Base-by-base conservation (phyloP, 2,329 filamentous ascomycete genomes). In the Aspergillus novofumigatus region DNA sequence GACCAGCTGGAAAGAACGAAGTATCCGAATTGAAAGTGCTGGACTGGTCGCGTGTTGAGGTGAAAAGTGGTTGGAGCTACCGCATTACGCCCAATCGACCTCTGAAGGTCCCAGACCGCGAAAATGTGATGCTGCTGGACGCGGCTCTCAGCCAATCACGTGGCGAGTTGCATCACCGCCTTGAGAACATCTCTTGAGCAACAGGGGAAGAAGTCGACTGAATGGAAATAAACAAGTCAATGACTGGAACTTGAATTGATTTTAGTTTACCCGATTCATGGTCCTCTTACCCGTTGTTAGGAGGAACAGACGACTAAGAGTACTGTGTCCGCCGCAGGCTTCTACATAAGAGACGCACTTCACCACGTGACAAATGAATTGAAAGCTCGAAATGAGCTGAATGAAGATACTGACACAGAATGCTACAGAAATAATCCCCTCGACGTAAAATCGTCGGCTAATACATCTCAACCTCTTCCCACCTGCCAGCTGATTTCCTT, bases 401-500 rank as follows among this genome's bases (percentile, higher is more conserved):
- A 23, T 25, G 23, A 17, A 23, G 10, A 25, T 25, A 25, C 23
- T 49, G 32, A 38, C 11, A 21, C 26, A 53, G 56, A 59, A 62
- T 45, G 50, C 52, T 58, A 57, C 47, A 14, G 47, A 17, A 49
- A 49, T 4, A 23, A 17, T 25, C 20, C 8, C 45, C 21, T n/a
- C 35, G 32, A 28, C 14, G 47, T 14, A 8, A 21, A 23, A 41
- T 23, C 32, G 5, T 17, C 17, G 42, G 41, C 20, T 11, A 8
- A 23, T 35, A 14, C 23, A n/a, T 32, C 25, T 82, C 70, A 94
- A 38, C 86, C 84, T 63, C 91, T 82, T 62, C 84, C 83, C 64
- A 99, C 89, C 64, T 92, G 87, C 91, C 92, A 99, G 60, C 85
- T 90, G 55, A 96, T 75, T 29, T 94, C 90, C 72, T 91, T 93